phyloP scores from a whole-genome alignment of 768 basidiomycete genomes.

The Boletus pseudopeckii region DNA sequence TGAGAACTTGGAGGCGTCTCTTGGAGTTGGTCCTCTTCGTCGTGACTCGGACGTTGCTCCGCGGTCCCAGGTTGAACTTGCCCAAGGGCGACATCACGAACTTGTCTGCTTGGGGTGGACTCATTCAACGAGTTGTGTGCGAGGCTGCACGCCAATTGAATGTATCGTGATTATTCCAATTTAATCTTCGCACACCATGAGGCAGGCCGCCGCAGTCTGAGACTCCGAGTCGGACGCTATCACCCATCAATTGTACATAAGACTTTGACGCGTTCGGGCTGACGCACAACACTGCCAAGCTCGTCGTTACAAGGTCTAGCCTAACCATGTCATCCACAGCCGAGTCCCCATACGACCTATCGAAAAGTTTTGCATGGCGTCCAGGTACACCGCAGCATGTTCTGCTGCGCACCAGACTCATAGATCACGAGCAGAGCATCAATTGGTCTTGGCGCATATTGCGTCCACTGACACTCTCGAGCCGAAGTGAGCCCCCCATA shows the following conservation, averaged over 20 bases:
- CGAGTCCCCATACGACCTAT: slow-evolving; percentile 8
- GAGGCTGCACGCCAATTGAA: not conserved
- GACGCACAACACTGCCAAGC: not conserved
- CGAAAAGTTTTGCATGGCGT: slow-evolving; percentile 45
- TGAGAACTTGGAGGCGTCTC: slow-evolving; percentile 41
- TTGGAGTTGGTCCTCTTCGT: slow-evolving; percentile 23
- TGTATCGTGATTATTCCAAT: not conserved
- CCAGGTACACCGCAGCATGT: slow-evolving; percentile 39
- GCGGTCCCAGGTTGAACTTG: slow-evolving; percentile 5
- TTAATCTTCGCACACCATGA: not conserved
- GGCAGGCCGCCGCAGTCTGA: not conserved
- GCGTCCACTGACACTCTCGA: slow-evolving; percentile 64
- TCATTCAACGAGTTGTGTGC: not conserved
- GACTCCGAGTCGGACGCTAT: too few species aligned
- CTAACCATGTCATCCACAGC: slow-evolving; percentile 19
- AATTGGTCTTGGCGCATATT: slow-evolving; percentile 54
- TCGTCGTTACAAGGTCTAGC: not conserved
- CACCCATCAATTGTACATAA: too few species aligned
- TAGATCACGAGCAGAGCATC: slow-evolving; percentile 46
- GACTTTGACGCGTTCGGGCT: not conserved
- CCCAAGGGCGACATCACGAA: slow-evolving; percentile 14
- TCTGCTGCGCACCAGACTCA: not conserved
- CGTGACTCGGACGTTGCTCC: slow-evolving; percentile 1
- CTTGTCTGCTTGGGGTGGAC: not conserved
- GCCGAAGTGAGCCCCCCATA: slow-evolving; percentile 36